phyloP scores from a whole-genome alignment of 345 rosid genomes.

The Eucalyptus erythrocorys region DNA sequence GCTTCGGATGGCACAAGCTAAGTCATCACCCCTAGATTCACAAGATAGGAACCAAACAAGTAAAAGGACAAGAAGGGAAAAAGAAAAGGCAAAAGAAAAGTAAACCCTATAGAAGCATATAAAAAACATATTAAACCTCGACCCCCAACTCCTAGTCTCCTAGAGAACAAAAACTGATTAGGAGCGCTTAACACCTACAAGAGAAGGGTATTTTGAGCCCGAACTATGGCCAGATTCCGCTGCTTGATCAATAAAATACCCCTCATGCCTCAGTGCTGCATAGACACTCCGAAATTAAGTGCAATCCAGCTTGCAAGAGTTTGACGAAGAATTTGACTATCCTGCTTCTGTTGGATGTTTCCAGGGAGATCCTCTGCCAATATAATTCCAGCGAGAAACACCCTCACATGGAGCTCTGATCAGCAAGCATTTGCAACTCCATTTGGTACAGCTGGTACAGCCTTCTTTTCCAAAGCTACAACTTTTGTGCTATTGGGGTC shows the following conservation, averaged over 20 bases:
- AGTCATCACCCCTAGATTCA: background rate
- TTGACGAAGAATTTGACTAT: background rate
- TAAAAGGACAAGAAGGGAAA: background rate
- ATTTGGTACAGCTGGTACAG: background rate
- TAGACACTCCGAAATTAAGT: background rate
- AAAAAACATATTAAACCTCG: background rate
- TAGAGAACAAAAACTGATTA: background rate
- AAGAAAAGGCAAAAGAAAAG: background rate
- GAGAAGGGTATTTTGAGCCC: background rate
- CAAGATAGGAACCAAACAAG: background rate
- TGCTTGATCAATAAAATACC: background rate
- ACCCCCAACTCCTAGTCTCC: background rate
- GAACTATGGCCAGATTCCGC: background rate
- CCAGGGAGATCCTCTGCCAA: background rate
- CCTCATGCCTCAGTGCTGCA: background rate
- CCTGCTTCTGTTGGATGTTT: background rate
- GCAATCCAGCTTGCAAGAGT: background rate
- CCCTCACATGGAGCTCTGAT: background rate
- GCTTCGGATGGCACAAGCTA: background rate
- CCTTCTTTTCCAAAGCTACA: background rate
- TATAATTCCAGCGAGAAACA: background rate
- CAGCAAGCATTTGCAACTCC: constrained; percentile 8
- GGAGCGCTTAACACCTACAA: background rate
- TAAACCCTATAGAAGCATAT: background rate
- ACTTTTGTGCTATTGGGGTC: background rate